A percentile compares a stretch with the other conserved stretches of the same genome.
Evolutionary conservation across 176 grass and related monocot genomes (phyloP).

Genomic region (Aegilops umbellulata): DNA sequence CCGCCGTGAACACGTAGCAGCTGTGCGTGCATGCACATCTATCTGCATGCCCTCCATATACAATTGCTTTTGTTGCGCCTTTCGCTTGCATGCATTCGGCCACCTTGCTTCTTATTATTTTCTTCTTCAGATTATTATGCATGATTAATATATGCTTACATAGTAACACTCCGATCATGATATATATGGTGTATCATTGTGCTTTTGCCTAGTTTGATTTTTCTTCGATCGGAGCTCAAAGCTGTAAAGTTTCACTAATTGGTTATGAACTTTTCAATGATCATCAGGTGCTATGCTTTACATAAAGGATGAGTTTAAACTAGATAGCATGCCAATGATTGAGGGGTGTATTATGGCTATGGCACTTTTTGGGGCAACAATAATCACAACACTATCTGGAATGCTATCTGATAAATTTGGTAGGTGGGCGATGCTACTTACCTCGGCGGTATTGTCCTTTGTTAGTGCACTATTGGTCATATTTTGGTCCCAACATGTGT

Average conservation of each 20-base stretch:
- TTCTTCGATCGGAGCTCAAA: not conserved
- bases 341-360: slow-evolving; percentile 62
- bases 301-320: slow-evolving; percentile 62
- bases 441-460: slow-evolving; percentile 41
- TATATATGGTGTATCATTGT: not conserved
- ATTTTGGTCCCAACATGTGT: slow-evolving; percentile 42
- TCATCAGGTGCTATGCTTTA: slow-evolving; percentile 52
- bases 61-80: too few species aligned
- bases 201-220: not conserved
- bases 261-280: not conserved
- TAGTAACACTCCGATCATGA: not conserved
- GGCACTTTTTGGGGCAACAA: slow-evolving; percentile 60
- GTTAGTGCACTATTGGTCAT: slow-evolving; percentile 34
- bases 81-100: too few species aligned
- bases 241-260: not conserved
- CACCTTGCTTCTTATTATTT: too few species aligned
- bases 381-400: slow-evolving; percentile 59
- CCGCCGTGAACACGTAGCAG: too few species aligned
- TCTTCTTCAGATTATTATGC: not conserved
- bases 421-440: slow-evolving; percentile 51
- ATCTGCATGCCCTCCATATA: too few species aligned
- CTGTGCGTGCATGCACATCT: too few species aligned
- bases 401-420: slow-evolving; percentile 42
- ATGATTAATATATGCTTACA: not conserved
- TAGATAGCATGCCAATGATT: slow-evolving; percentile 45